Base-by-base conservation (phyloP, 495 filamentous ascomycete genomes). In the Penicillium alfredii region DNA sequence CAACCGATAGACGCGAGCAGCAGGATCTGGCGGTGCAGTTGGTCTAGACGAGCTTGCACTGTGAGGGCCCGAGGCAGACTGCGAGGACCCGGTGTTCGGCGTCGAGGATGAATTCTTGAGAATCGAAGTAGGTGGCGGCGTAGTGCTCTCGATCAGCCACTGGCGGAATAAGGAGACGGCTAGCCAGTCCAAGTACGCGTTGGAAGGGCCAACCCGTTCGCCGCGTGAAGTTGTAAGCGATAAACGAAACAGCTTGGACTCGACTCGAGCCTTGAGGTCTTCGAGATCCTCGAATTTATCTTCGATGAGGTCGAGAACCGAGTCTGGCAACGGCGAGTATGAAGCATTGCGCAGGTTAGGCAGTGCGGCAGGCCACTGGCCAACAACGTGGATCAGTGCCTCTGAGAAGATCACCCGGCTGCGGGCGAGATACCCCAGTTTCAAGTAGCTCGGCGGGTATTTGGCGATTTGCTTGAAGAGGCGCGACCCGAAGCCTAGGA, bases 381-480 rank as follows among this genome's bases (percentile, higher is more conserved):
- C 88, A 4, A 95, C 87, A 0, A 95, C 87, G 47, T 95, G 88
- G 32, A 93, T 82, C 13, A 95, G 63, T 0, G 88, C 86, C 61
- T 95, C 88, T 31, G 84, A 76, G 56, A 93, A 95, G 43, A 95
- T 93, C 35, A 86, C 80, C 44, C 85, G 84, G 39, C 78, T 84
- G 25, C 86, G 78, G 4, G 87, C 82, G 12, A 94, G 66, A 49
- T 88, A 94, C 13, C 88, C 88, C 3, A 96, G 73, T 30, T 88
- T 88, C 8, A 96, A 76, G 53, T 96, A 96, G 51, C 76, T 82
- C 10, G 89, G 84, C 11, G 88, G 88, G 55, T 94, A 94, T 58
- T 93, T 94, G 23, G 87, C 86, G 38, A 94, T 92, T 51, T 95
- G 88, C 55, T 90, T 90, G 78, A 86, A 94, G 0, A 95, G 73